Conservation (phyloP, 1,139 yeast genomes). For the Pichia sp. region DNA sequence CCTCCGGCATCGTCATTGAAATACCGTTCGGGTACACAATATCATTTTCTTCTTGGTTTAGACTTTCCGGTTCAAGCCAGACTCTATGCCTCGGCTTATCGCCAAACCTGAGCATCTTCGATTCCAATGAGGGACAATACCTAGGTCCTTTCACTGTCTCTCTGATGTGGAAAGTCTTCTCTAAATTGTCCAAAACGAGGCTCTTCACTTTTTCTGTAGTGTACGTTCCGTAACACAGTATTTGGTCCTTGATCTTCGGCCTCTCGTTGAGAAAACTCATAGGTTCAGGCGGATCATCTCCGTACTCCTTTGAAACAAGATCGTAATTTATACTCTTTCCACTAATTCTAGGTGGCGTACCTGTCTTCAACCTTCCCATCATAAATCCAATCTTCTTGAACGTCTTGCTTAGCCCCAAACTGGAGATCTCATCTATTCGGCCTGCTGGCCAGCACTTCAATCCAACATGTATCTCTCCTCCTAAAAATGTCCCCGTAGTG, state of each 20-base stretch:
- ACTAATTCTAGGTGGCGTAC: slow-evolving; percentile 90
- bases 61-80: slow-evolving; percentile 97
- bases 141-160: slow-evolving; percentile 97
- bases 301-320: slow-evolving; percentile 59
- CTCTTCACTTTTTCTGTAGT: slow-evolving; percentile 77
- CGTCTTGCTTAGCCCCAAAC: slow-evolving; percentile 83
- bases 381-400: slow-evolving; percentile 71
- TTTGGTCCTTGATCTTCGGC: slow-evolving; percentile 59
- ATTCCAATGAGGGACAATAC: slow-evolving; percentile 94
- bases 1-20: slow-evolving; percentile 94
- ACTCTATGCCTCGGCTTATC: slow-evolving; percentile 73
- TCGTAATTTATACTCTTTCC: slow-evolving; percentile 65
- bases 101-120: slow-evolving; percentile 77
- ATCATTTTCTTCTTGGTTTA: slow-evolving; percentile 52
- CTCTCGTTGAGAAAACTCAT: slow-evolving; percentile 78
- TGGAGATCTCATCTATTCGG: slow-evolving; percentile 87
- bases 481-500: slow-evolving; percentile 92
- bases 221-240: slow-evolving; percentile 69
- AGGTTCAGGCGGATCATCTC: slow-evolving; percentile 81
- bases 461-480: slow-evolving; percentile 94
- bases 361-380: slow-evolving; percentile 89
- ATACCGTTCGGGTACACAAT: slow-evolving; percentile 94
- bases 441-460: slow-evolving; percentile 79
- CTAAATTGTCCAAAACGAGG: slow-evolving; percentile 62
- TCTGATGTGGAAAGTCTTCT: slow-evolving; percentile 81